Evolutionary conservation across 805 yeast species (phyloP).

Genomic region (Pichia californica): DNA sequence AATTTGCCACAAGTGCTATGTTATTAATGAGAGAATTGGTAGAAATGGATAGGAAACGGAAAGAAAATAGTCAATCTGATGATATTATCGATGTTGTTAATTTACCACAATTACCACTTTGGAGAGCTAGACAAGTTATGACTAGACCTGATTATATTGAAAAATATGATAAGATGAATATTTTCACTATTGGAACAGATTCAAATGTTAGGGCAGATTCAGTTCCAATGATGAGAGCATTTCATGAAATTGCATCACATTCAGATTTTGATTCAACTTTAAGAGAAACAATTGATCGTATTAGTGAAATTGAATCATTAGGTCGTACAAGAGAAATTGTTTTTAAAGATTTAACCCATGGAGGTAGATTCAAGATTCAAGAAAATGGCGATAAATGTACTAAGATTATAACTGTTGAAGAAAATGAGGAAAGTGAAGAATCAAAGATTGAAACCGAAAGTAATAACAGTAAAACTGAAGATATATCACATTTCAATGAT

Average conservation of each 20-base stretch:
- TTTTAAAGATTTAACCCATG: constrained; percentile 57
- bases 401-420: constrained; percentile 4
- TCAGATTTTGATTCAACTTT: constrained; percentile 66
- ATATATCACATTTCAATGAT: constrained; percentile 24
- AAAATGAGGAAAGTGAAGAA: background rate
- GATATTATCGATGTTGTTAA: constrained; percentile 13
- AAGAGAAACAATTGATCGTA: constrained; percentile 59
- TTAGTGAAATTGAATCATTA: constrained; percentile 68
- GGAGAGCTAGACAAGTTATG: constrained; percentile 84
- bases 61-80: constrained; percentile 20
- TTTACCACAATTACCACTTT: constrained; percentile 68
- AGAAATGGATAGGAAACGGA: constrained; percentile 45
- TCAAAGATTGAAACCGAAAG: background rate
- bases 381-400: constrained; percentile 1
- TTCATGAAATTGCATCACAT: constrained; percentile 65
- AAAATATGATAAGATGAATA: constrained; percentile 64
- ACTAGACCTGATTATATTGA: constrained; percentile 78
- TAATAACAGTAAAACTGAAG: constrained; percentile 15
- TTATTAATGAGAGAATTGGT: constrained; percentile 63
- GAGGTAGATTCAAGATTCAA: constrained; percentile 37
- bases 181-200: constrained; percentile 71
- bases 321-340: constrained; percentile 74
- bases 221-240: constrained; percentile 86
- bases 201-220: constrained; percentile 74
- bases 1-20: constrained; percentile 71